Conservation (phyloP, 2,329 filamentous ascomycete genomes). For the Ceratocystis colombiana region DNA sequence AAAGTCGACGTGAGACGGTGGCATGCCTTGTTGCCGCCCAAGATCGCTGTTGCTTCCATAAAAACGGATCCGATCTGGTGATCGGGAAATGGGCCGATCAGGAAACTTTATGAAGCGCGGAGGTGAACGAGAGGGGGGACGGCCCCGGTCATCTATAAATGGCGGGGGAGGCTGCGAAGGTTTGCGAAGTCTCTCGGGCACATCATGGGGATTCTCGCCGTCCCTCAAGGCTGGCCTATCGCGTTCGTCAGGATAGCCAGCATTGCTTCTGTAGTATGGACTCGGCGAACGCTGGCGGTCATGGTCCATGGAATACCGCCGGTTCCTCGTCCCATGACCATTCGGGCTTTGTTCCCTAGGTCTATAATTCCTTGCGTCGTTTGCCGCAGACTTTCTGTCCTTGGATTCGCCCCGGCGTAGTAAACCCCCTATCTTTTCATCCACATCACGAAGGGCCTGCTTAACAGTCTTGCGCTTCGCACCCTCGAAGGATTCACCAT, state of each 20-base stretch:
- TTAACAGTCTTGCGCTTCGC: constrained; percentile 21
- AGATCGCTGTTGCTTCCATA: neutral
- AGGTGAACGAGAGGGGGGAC: constrained; percentile 15
- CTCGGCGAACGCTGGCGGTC: constrained; percentile 4
- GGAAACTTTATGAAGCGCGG: constrained; percentile 6
- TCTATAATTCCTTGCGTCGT: constrained; percentile 1
- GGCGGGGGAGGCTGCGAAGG: neutral
- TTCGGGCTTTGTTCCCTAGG: constrained; percentile 7
- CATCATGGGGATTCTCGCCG: neutral
- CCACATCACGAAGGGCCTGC: constrained; percentile 18
- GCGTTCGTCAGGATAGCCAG: neutral
- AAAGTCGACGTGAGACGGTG: neutral
- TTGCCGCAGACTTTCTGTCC: neutral
- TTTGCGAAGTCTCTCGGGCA: constrained; percentile 7
- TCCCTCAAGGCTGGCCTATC: neutral
- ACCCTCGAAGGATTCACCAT: constrained; percentile 23
- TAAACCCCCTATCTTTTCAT: constrained; percentile 6
- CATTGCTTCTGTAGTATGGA: neutral
- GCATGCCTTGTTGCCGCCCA: neutral
- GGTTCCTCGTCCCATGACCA: constrained; percentile 1
- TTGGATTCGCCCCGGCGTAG: neutral
- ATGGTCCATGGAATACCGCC: neutral
- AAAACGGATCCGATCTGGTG: constrained; percentile 5
- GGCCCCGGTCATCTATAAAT: neutral
- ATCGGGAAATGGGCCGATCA: constrained; percentile 18